Base-by-base conservation (phyloP, 2,329 filamentous ascomycete genomes). In the Beauveria medogensis region DNA sequence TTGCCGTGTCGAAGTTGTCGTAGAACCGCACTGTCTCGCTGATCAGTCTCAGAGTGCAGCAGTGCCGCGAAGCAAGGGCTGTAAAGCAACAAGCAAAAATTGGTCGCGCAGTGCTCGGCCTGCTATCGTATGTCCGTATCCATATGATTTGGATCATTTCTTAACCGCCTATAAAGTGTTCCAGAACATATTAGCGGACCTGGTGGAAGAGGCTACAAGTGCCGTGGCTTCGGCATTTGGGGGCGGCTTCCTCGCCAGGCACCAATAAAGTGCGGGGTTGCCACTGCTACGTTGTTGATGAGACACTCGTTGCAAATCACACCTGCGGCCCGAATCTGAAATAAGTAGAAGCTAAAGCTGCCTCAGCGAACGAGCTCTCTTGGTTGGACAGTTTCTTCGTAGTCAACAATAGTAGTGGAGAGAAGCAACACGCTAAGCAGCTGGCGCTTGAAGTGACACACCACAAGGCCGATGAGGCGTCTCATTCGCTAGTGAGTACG, bases 361-460 rank as follows among this genome's bases (percentile, higher is more conserved):
- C 26, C 14, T 9, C 5, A 10, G 30, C 37, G 22, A 41, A 41
- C 10, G 22, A 14, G 24, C 9, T n/a, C 22, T 20, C 40, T 14
- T 43, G 52, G 41, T 12, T 41, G 51, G n/a, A n/a, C 34, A 37
- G 34, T 37, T 37, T 5, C 34, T 37, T 37, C 34, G 12, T 37
- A 14, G 20, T 28, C 18, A 26, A 43, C 12, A 20, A 20, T 3
- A 22, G n/a, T 20, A 28, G 56, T 59, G 56, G 56, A 44, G 34
- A 53, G 47, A 1, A 24, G n/a, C 40, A 34, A 12, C 16, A 59
- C 47, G 56, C 56, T 59, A 52, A 52, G 24, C 14, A 59, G 37
- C 48, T 18, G 52, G 59, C 52, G 59, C 59, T 56, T 55, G 51
- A 22, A 37, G 48, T 61, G 59, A 61, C 52, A 44, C 40, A 37